phyloP scores from a whole-genome alignment of 371 early-diverging fungal genomes.

The Batrachochytrium dendrobatidis region DNA sequence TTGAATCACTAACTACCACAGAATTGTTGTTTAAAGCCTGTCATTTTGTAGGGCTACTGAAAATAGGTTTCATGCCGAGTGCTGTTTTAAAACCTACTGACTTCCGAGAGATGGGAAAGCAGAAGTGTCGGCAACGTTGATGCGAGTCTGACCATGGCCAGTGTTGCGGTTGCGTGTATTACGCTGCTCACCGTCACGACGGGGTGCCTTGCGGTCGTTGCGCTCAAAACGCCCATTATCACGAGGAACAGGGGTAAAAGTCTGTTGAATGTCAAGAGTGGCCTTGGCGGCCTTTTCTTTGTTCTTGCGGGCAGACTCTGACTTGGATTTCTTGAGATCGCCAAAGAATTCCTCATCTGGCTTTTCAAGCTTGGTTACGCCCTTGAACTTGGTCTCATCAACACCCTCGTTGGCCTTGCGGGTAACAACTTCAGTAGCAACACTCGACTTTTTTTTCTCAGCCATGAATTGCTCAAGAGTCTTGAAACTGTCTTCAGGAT shows the following conservation, averaged over 20 bases:
- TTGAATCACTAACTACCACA: no score
- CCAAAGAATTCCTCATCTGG: constrained; percentile 53
- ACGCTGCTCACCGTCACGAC: constrained; percentile 23
- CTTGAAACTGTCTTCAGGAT: constrained; percentile 65
- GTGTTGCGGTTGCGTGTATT: background rate
- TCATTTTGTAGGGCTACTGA: no score
- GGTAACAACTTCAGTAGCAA: constrained; percentile 28
- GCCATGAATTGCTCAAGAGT: constrained; percentile 73
- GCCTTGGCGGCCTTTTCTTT: constrained; percentile 58
- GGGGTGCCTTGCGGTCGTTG: constrained; percentile 8
- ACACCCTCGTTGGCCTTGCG: constrained; percentile 77
- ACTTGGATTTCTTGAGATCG: background rate
- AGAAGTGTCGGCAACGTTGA: constrained; percentile 62
- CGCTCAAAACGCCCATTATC: constrained; percentile 8
- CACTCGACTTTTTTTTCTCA: constrained; percentile 49
- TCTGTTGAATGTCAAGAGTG: constrained; percentile 49
- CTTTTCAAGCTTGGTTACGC: constrained; percentile 58
- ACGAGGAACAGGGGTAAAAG: constrained; percentile 35
- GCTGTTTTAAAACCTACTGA: constrained; percentile 29
- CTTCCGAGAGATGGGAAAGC: constrained; percentile 73
- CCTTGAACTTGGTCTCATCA: constrained; percentile 72
- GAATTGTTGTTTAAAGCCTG: no score
- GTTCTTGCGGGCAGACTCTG: constrained; percentile 5
- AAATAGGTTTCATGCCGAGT: no score
- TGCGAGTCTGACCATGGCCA: constrained; percentile 5